Percentiles rank a stretch among this genome's conserved stretches.
Evolutionary conservation across 2,329 filamentous ascomycete species (phyloP).

Genomic region (Claviceps sp.): DNA sequence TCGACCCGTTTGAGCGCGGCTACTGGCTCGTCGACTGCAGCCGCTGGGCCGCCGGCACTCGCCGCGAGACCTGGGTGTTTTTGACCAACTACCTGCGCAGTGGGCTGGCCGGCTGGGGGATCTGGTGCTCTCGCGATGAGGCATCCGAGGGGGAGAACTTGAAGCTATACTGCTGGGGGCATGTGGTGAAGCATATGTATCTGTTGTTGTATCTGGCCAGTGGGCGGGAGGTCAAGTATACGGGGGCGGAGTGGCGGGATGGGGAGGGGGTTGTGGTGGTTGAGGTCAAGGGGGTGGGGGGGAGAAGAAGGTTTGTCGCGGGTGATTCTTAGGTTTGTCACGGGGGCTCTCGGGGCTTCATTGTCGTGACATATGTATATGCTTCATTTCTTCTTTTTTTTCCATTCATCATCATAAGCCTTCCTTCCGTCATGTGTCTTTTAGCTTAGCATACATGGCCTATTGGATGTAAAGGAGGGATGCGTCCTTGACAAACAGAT

Average conservation of each 20-base stretch:
- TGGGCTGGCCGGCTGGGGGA: slow-evolving; percentile 53
- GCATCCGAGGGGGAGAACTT: slow-evolving; percentile 28
- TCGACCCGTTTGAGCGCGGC: slow-evolving; percentile 54
- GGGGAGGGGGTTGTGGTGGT: slow-evolving; percentile 40
- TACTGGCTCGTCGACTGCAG: slow-evolving; percentile 57
- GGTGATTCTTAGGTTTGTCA: background rate
- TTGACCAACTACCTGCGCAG: slow-evolving; percentile 45
- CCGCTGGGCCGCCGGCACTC: slow-evolving; percentile 35
- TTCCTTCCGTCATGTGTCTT: no score
- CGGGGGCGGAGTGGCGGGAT: slow-evolving; percentile 53
- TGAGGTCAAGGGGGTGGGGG: slow-evolving; percentile 17
- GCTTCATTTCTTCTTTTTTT: background rate
- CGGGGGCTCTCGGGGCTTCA: background rate
- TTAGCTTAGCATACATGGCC: no score
- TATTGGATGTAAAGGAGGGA: no score
- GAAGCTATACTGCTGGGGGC: slow-evolving; percentile 67
- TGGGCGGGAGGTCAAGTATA: slow-evolving; percentile 43
- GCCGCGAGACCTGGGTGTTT: slow-evolving; percentile 46
- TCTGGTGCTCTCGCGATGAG: slow-evolving; percentile 37
- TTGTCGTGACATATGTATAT: background rate
- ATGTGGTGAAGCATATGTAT: slow-evolving; percentile 59
- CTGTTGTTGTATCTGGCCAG: slow-evolving; percentile 62
- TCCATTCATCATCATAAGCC: background rate
- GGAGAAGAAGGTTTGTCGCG: background rate
- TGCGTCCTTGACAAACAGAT: no score